phyloP scores from a whole-genome alignment of 192 early-diverging fungal genomes.

The Gigaspora rosea region DNA sequence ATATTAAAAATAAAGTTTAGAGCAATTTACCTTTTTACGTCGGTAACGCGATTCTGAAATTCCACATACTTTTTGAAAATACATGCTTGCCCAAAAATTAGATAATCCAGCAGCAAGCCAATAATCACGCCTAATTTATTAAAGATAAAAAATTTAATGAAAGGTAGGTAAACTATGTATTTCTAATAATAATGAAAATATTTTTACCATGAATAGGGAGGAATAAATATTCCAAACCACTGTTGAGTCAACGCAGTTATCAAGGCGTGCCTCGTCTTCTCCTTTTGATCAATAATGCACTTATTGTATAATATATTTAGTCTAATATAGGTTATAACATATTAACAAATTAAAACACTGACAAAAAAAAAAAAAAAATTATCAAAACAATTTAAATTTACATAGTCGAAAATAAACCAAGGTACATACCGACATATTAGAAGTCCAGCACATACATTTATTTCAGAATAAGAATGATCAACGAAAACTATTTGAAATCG shows the following conservation, averaged over 20 bases:
- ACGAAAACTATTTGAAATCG: conserved; percentile 89
- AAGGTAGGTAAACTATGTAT: not conserved
- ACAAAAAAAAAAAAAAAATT: not conserved
- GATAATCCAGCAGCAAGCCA: conserved; percentile 89
- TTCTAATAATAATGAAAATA: not conserved
- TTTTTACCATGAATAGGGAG: conserved; percentile 42
- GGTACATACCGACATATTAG: conserved; percentile 7
- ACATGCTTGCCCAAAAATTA: conserved; percentile 72
- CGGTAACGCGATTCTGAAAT: conserved; percentile 88
- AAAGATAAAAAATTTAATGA: not conserved
- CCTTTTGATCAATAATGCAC: conserved; percentile 85
- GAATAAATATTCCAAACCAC: conserved; percentile 94
- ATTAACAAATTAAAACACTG: not conserved
- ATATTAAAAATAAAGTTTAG: not conserved
- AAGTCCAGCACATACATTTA: not conserved
- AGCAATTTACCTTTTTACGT: conserved; percentile 60
- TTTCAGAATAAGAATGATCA: conserved; percentile 68
- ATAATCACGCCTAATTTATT: conserved; percentile 68
- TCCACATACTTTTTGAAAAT: conserved; percentile 80
- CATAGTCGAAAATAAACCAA: conserved; percentile 48
- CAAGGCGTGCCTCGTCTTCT: conserved; percentile 74
- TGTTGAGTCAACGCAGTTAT: conserved; percentile 77
- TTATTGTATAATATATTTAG: conserved; percentile 66
- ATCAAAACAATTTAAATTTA: not conserved
- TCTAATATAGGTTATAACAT: conserved; percentile 61